Base-by-base conservation (phyloP, 148 eudicot species). In the Chenopodium berlandieri region DNA sequence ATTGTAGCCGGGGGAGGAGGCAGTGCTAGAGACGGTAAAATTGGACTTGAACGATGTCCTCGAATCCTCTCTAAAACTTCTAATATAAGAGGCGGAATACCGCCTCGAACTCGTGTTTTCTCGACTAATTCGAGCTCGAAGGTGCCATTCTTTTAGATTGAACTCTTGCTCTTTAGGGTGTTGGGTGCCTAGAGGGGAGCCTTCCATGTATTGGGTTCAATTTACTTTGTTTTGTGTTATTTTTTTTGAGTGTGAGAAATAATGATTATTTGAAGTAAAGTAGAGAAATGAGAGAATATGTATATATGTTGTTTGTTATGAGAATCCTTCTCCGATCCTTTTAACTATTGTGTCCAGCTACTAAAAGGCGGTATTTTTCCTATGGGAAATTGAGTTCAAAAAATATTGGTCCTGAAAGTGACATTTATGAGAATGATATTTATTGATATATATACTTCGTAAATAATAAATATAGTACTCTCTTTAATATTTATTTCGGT, bases 1-100 rank as follows among this genome's bases (percentile, higher is more conserved):
- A 71, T 83, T 82, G 89, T 90, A 90, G 72, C 99, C 97, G 78
- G 99, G 99, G 75, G 99, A 95, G 50, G 99, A 93, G 78, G 92
- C 91, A 75, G 99, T 90, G 87, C 99, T 95, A 23, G 97, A 95
- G 85, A 95, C 86, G 78, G 94, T 92, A 64, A 92, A 31, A 68
- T 90, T 91, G 23, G 98, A 92, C 76, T 91, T 83, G 78, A 93
- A 90, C 60, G 97, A 90, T 79, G 84, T 83, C 9, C 84, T 72
- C 2, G 85, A 50, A 12, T 90, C 97, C 68, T 95, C 97, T 83
- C 93, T 82, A 46, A 93, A 91, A 78, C 92, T 91, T 71, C 82
- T 86, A 12, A 95, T 79, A 75, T 88, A 86, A 0, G 99, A 94
- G 4, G 92, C 91, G 2, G 99, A 95, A 72, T 87, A 90, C 80